Conservation (phyloP, 2,329 filamentous ascomycete species). For the Didymella keratinophila region DNA sequence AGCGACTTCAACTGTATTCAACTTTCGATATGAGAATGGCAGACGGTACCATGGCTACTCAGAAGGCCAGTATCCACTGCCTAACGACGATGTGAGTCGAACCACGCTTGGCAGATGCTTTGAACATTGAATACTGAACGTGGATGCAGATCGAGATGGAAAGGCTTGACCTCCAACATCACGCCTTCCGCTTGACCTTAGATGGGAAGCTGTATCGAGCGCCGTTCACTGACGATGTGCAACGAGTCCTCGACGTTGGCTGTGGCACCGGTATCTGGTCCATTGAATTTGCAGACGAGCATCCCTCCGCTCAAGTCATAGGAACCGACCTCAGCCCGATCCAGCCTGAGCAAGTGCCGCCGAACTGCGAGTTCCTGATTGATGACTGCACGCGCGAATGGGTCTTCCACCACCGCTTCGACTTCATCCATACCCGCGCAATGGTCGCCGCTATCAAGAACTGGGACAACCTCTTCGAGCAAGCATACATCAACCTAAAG, state of each 20-base stretch:
- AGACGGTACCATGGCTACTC: constrained; percentile 44
- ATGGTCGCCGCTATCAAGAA: constrained; percentile 63
- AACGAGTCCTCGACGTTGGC: constrained; percentile 44
- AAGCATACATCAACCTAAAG: constrained; percentile 51
- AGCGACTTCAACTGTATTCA: constrained; percentile 41
- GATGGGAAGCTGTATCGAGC: constrained; percentile 42
- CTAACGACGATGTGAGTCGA: constrained; percentile 42
- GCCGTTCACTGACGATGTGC: constrained; percentile 37
- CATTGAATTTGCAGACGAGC: constrained; percentile 44
- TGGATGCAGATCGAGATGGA: constrained; percentile 36
- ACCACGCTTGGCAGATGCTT: no score
- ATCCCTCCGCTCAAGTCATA: constrained; percentile 44
- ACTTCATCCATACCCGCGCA: constrained; percentile 64
- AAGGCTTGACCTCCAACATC: constrained; percentile 45
- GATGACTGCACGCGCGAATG: constrained; percentile 59
- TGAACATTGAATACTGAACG: no score
- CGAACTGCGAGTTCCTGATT: constrained; percentile 47
- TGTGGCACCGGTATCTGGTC: constrained; percentile 47
- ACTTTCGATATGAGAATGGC: constrained; percentile 43
- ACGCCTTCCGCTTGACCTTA: constrained; percentile 45
- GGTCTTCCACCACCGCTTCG: constrained; percentile 62
- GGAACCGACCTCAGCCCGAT: constrained; percentile 49
- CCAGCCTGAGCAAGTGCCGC: constrained; percentile 41
- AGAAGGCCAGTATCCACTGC: constrained; percentile 43
- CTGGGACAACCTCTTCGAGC: constrained; percentile 59